A percentile compares a stretch with the other conserved stretches of the same genome.
Evolutionary conservation across 129 eudicot genomes (phyloP).

Genomic region (Pulicaria dysenterica): DNA sequence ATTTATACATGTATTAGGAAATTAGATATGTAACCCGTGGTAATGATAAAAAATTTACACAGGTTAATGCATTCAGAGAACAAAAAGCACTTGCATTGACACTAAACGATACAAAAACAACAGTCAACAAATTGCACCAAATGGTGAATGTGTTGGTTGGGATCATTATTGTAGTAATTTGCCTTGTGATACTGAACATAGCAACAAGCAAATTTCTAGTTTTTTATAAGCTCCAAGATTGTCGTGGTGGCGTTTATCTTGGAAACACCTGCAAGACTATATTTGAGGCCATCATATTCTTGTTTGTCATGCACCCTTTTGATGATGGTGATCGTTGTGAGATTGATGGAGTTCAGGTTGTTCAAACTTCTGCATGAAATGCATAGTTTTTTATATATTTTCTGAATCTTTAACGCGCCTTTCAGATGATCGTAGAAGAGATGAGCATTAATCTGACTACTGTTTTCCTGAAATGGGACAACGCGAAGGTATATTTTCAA

Average conservation of each 20-base stretch:
- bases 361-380: neutral
- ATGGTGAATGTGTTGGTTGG: constrained; percentile 68
- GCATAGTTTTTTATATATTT: neutral
- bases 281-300: constrained; percentile 72
- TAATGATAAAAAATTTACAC: too few relatives aligned
- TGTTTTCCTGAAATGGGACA: constrained; percentile 77
- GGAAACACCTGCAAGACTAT: constrained; percentile 81
- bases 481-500: constrained; percentile 68
- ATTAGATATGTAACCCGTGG: too few relatives aligned
- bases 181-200: constrained; percentile 60
- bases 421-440: constrained; percentile 89
- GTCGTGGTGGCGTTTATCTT: constrained; percentile 72
- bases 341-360: constrained; percentile 71
- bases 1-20: too few relatives aligned
- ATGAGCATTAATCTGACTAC: constrained; percentile 88
- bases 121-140: constrained; percentile 72
- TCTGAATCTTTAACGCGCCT: constrained; percentile 8
- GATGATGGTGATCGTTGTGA: constrained; percentile 91
- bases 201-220: constrained; percentile 65
- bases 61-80: constrained; percentile 80
- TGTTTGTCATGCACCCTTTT: constrained; percentile 79
- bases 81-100: constrained; percentile 79
- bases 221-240: constrained; percentile 70
- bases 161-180: constrained; percentile 50
- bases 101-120: constrained; percentile 80